These are phyloP conservation scores for Eucalyptus cladocalyx DNA, from an alignment of 345 rosid genomes.

Conservation along the genomic window DNA sequence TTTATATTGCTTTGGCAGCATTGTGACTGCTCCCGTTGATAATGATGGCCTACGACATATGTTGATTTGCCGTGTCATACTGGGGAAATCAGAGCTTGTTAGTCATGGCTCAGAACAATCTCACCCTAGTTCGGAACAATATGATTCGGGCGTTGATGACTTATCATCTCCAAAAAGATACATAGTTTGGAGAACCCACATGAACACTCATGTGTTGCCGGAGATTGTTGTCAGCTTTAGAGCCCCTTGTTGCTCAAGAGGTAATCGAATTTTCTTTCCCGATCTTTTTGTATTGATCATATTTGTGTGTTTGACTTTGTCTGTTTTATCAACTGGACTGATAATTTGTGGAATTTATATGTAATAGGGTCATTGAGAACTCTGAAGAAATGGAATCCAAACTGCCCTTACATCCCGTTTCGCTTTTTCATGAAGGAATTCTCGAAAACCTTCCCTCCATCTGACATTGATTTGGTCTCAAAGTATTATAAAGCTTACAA, in stretches of 20 bases:
- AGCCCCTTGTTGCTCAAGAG: neutral
- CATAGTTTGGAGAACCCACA: neutral
- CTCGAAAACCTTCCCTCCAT: conserved; percentile 41
- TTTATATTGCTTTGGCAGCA: neutral
- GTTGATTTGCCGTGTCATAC: conserved; percentile 33
- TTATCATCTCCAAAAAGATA: neutral
- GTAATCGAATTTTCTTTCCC: neutral
- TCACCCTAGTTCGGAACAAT: neutral
- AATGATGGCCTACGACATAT: conserved; percentile 52
- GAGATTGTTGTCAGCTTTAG: neutral
- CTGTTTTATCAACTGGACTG: neutral
- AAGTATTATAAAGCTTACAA: conserved; percentile 44
- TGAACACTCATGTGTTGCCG: conserved; percentile 12
- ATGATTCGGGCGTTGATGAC: conserved; percentile 5
- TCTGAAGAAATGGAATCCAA: conserved; percentile 24
- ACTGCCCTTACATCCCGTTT: conserved; percentile 86
- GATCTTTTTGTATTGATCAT: neutral
- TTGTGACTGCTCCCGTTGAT: conserved; percentile 17
- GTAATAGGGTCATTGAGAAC: conserved; percentile 12
- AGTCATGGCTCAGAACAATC: conserved; percentile 34
- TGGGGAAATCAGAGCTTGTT: conserved; percentile 62
- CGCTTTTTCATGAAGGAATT: conserved; percentile 50
- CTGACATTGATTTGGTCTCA: conserved; percentile 21
- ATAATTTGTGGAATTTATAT: neutral
- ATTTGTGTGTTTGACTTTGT: neutral